phyloP scores from a whole-genome alignment of 2,329 filamentous ascomycete genomes.

The Beauveria brongniartii region DNA sequence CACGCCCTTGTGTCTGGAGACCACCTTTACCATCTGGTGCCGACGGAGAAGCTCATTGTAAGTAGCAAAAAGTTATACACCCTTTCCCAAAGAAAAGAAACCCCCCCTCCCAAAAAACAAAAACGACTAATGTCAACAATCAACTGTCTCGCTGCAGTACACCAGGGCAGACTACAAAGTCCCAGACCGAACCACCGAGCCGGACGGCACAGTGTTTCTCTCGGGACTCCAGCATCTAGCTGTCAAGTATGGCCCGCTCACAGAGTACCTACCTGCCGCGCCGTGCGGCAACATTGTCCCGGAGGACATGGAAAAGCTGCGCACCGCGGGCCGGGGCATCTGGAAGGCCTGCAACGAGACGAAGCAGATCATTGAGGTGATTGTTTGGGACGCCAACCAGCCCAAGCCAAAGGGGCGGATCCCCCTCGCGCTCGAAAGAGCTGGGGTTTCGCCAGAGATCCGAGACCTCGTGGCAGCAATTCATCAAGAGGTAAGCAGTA shows the following conservation, averaged over 20 bases:
- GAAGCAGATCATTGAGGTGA: not conserved
- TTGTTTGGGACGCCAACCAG: not conserved
- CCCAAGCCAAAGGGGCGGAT: not conserved
- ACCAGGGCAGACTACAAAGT: not conserved
- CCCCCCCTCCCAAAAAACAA: not conserved
- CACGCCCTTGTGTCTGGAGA: not conserved
- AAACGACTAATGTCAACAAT: not conserved
- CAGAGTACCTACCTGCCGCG: not conserved
- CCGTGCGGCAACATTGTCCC: not conserved
- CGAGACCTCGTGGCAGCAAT: not conserved
- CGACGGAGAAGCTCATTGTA: not conserved
- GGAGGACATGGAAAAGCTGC: not conserved
- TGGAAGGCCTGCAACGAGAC: not conserved
- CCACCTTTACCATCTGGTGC: not conserved
- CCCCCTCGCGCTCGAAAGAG: not conserved
- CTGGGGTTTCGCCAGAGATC: not conserved
- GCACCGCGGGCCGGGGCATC: not conserved
- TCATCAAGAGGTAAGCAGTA: not conserved
- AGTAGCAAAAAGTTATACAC: not conserved
- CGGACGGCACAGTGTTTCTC: not conserved
- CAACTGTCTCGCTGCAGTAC: not conserved
- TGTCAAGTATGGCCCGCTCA: not conserved
- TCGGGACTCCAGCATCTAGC: not conserved
- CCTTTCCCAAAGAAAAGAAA: not conserved
- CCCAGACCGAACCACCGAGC: not conserved